Evolutionary conservation across 176 grass and related monocot species (phyloP).

Genomic region (Rhipidocladum racemiflorum): DNA sequence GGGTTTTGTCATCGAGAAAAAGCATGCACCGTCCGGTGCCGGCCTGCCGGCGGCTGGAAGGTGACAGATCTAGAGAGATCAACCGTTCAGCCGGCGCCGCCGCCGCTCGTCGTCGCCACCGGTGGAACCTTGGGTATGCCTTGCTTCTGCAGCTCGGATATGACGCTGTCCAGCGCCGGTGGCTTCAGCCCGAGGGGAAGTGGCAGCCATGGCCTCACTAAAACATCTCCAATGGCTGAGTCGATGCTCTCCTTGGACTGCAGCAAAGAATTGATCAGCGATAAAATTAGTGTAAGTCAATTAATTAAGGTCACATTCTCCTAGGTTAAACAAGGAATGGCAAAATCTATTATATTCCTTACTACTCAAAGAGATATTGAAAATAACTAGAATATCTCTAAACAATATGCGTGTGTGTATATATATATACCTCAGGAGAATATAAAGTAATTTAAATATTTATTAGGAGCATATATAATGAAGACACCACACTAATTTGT

Average conservation of each 20-base stretch:
- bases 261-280: neutral
- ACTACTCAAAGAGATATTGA: too few species aligned
- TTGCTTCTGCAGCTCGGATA: conserved; percentile 77
- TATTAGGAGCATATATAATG: too few species aligned
- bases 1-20: conserved; percentile 13
- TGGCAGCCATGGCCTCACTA: conserved; percentile 90
- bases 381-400: too few species aligned
- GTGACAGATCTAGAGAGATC: neutral
- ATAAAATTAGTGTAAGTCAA: neutral
- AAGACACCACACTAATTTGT: too few species aligned
- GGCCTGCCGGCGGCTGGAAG: neutral
- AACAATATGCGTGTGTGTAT: too few species aligned
- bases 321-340: neutral
- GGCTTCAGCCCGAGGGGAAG: conserved; percentile 90
- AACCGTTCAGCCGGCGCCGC: neutral
- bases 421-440: too few species aligned
- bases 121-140: conserved; percentile 71
- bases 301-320: neutral
- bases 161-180: conserved; percentile 67
- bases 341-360: too few species aligned
- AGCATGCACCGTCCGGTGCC: neutral
- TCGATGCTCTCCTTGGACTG: conserved; percentile 88
- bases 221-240: conserved; percentile 93
- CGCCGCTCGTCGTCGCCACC: neutral
- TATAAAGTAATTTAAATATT: too few species aligned